Evolutionary conservation across 495 filamentous ascomycete genomes (phyloP), one percentile per base, ranked within the genome.

Genomic region (Aspergillus ellipticus): DNA sequence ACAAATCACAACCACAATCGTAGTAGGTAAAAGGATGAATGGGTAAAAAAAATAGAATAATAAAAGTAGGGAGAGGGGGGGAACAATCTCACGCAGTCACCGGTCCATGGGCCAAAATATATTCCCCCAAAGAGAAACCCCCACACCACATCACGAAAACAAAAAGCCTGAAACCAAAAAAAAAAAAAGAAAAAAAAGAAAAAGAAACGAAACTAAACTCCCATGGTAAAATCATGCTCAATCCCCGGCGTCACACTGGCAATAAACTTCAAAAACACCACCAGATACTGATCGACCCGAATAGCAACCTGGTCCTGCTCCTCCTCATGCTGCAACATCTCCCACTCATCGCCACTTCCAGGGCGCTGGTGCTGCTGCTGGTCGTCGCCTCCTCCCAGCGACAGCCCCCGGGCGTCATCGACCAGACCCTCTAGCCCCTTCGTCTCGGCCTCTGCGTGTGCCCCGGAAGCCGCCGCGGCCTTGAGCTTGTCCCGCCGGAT

Each of bases 161-260:
- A 33, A 26, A 42, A 21, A 49, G 19, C 13, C n/a, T 16, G 8
- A 48, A 13, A 16, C 35, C 11, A 43, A 39, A 8, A 54, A 24
- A 22, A 41, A 39, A 47, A 42, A 13, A 29, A 51, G 13, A 16
- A 48, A 37, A 43, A 21, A 28, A 11, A 49, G 6, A 49, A 33
- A 35, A n/a, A 52, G 31, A 22, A 39, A 26, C 31, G n/a, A 39
- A 39, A 37, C 71, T 70, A 97, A 26, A 98, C 85, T 2, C 93
- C 90, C 92, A 97, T 98, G 1, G 94, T 98, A 69, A 95, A 97
- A 69, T 98, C 94, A 67, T 97, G 89, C 75, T 97, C 94, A 68
- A 98, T 97, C 13, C 91, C 91, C 7, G 94, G 94, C 20, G 93
- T 97, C 22, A 98, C 93, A 56, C 89, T 92, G 11, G 94, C 92